phyloP scores from a whole-genome alignment of 202 grass and related monocot species.

The Panicum virgatum region DNA sequence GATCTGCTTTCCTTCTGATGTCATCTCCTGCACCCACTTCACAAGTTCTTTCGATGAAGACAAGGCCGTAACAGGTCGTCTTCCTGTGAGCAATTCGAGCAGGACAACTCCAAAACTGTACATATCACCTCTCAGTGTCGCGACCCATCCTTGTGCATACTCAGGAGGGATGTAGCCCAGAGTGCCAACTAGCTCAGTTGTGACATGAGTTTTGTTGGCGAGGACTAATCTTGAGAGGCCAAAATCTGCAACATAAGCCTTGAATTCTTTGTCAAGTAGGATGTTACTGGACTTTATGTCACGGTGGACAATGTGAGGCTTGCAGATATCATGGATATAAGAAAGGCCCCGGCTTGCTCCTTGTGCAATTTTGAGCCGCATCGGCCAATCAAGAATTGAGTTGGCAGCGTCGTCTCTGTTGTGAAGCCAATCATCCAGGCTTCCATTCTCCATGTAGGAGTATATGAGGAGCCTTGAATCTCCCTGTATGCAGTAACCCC shows the following conservation, averaged over 20 bases:
- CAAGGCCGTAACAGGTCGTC: constrained; percentile 47
- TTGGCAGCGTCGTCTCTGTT: constrained; percentile 43
- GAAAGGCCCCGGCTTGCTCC: constrained; percentile 63
- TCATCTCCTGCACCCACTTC: constrained; percentile 57
- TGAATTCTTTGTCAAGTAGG: constrained; percentile 65
- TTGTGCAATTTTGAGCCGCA: constrained; percentile 56
- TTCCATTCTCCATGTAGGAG: constrained; percentile 90
- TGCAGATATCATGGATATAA: constrained; percentile 72
- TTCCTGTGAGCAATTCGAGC: constrained; percentile 73
- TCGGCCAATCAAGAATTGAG: constrained; percentile 65
- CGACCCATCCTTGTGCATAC: constrained; percentile 61
- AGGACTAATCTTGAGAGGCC: constrained; percentile 70
- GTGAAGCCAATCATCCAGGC: constrained; percentile 85
- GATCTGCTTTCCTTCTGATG: constrained; percentile 39
- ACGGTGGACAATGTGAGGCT: constrained; percentile 72
- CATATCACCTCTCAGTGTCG: constrained; percentile 65
- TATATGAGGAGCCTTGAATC: constrained; percentile 64
- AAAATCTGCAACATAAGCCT: constrained; percentile 78
- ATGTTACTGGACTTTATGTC: constrained; percentile 93
- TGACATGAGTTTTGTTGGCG: constrained; percentile 73
- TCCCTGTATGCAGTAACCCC: constrained; percentile 66
- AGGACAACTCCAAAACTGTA: constrained; percentile 84
- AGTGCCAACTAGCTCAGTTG: constrained; percentile 74
- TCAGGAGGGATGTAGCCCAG: constrained; percentile 84
- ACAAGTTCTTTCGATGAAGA: constrained; percentile 65